Evolutionary conservation across 495 filamentous ascomycete species (phyloP).

Genomic region (Copromyces sp.): DNA sequence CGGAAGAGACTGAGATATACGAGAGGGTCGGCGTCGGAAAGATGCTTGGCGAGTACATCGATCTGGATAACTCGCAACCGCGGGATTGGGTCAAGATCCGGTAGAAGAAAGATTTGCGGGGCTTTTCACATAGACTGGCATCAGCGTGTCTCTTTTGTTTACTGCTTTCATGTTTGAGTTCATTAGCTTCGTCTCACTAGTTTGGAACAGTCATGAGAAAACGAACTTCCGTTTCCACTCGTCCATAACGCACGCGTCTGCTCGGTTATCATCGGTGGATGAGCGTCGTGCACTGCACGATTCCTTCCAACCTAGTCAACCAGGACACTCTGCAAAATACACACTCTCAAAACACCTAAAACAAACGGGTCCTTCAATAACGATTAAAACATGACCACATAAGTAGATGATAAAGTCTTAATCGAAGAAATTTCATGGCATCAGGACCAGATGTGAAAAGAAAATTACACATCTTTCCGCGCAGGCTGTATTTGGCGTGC

Average conservation of each 20-base stretch:
- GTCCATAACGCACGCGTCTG: too few relatives aligned
- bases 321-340: too few relatives aligned
- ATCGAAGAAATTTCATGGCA: too few relatives aligned
- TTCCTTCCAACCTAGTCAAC: too few relatives aligned
- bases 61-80: not conserved
- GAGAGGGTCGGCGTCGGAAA: not conserved
- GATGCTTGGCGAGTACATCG: not conserved
- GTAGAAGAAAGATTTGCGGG: not conserved
- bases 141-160: not conserved
- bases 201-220: not conserved
- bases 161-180: not conserved
- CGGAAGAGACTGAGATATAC: not conserved
- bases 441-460: too few relatives aligned
- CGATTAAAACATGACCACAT: too few relatives aligned
- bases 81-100: not conserved
- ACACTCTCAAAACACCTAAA: too few relatives aligned
- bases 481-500: too few relatives aligned
- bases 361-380: fast-evolving
- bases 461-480: too few relatives aligned
- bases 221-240: not conserved
- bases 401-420: too few relatives aligned
- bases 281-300: too few relatives aligned
- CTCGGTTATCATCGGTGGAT: too few relatives aligned
- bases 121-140: not conserved
- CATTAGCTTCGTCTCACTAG: not conserved